Percentiles rank a stretch among this genome's conserved stretches.
These are phyloP conservation scores for Oryza coarctata DNA, from an alignment of 176 grass and related monocot genomes.

Conservation along the genomic window DNA sequence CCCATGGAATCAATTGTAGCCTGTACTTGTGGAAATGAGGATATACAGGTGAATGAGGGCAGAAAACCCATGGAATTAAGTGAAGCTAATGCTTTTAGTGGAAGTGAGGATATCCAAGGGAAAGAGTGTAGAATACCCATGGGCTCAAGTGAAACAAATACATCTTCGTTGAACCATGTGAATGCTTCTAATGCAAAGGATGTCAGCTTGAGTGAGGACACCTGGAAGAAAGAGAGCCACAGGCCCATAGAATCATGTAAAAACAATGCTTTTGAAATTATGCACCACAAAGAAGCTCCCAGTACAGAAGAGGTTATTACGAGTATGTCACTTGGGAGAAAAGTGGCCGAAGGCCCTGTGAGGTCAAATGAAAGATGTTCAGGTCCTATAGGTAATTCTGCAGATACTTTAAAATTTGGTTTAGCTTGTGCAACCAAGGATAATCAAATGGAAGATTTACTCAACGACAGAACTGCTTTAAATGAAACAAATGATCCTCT, in stretches of 20 bases:
- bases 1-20: conserved; percentile 20
- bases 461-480: conserved; percentile 2
- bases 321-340: conserved; percentile 7
- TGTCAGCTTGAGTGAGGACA: conserved; percentile 12
- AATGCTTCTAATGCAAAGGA: conserved; percentile 22
- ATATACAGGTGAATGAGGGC: conserved; percentile 21
- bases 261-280: conserved; percentile 4
- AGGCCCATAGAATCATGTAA: conserved; percentile 28
- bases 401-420: not conserved
- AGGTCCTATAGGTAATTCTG: not conserved
- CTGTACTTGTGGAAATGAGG: conserved; percentile 9
- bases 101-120: not conserved
- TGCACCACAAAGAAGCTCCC: conserved; percentile 5
- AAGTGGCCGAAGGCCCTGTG: conserved; percentile 2
- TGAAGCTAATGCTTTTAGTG: not conserved
- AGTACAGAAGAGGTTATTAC: not conserved
- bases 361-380: not conserved
- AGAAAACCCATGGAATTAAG: conserved; percentile 18
- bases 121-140: not conserved
- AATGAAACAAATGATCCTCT: not conserved
- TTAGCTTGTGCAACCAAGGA: conserved; percentile 7
- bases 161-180: not conserved
- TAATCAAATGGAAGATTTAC: not conserved
- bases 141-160: not conserved
- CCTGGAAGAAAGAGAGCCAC: conserved; percentile 28